Percentiles rank a stretch among this genome's conserved stretches.
These are phyloP conservation scores for Grosmannia huntii DNA, from an alignment of 2,329 filamentous ascomycete species.

Conservation along the genomic window DNA sequence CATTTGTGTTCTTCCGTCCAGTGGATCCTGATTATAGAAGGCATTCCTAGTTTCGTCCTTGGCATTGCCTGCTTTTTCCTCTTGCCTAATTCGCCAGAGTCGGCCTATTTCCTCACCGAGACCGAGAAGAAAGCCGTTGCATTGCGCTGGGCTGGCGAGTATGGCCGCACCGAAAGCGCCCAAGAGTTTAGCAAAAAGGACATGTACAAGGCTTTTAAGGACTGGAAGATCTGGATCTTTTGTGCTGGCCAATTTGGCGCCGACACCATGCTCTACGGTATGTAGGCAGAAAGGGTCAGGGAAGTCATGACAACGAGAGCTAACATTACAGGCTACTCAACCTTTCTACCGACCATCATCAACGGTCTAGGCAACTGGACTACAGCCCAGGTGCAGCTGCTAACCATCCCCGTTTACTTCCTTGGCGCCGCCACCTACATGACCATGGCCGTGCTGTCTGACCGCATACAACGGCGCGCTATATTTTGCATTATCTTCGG, in stretches of 20 bases:
- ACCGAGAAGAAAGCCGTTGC: slow-evolving; percentile 44
- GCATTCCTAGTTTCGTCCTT: slow-evolving; percentile 34
- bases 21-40: slow-evolving; percentile 46
- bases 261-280: slow-evolving; percentile 61
- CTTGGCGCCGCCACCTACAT: slow-evolving; percentile 61
- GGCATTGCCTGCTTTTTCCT: slow-evolving; percentile 43
- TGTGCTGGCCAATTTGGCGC: slow-evolving; percentile 57
- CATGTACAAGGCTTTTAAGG: slow-evolving; percentile 51
- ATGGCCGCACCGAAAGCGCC: slow-evolving; percentile 34
- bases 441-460: slow-evolving; percentile 50
- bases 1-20: neutral
- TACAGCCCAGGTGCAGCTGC: slow-evolving; percentile 53
- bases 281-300: neutral
- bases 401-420: slow-evolving; percentile 69
- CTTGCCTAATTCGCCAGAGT: slow-evolving; percentile 47
- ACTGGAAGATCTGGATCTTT: slow-evolving; percentile 68
- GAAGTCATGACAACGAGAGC: slow-evolving; percentile 11
- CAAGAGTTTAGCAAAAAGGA: slow-evolving; percentile 42
- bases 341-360: slow-evolving; percentile 71
- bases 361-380: slow-evolving; percentile 51
- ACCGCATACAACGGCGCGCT: slow-evolving; percentile 52
- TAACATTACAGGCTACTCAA: slow-evolving; percentile 46
- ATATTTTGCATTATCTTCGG: slow-evolving; percentile 52
- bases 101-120: slow-evolving; percentile 45
- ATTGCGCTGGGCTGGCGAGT: slow-evolving; percentile 23